phyloP scores from a whole-genome alignment of 169 alveolate genomes.

The Blepharisma undulans region DNA sequence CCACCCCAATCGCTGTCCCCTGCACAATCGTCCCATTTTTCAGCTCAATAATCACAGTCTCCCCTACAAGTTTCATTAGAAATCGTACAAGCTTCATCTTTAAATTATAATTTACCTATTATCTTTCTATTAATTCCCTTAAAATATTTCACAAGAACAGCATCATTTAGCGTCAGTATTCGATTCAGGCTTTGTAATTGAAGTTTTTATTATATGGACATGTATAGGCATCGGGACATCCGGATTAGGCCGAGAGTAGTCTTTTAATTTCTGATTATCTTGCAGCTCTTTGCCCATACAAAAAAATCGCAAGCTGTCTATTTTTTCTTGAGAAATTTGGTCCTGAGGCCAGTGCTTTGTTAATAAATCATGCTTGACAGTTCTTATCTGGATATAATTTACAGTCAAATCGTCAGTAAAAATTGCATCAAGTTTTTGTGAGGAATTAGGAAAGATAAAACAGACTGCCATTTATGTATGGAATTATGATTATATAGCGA shows the following conservation, averaged over 20 bases:
- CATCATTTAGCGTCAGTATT: neutral
- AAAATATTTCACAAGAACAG: neutral
- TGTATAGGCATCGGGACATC: conserved; percentile 10
- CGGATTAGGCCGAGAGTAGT: neutral
- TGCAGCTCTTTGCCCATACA: conserved; percentile 32
- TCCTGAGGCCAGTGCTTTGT: neutral
- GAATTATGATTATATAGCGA: neutral
- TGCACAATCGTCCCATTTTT: conserved; percentile 97
- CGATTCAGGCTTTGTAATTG: neutral
- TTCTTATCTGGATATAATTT: neutral
- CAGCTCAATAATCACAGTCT: conserved; percentile 96
- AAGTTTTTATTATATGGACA: neutral
- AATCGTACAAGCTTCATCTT: conserved; percentile 96
- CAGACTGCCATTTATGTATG: conserved; percentile 2
- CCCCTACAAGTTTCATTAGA: conserved; percentile 95
- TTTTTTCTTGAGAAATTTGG: neutral
- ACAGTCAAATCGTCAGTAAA: neutral
- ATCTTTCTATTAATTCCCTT: neutral
- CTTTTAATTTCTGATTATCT: neutral
- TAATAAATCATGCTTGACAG: neutral
- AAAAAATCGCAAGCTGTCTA: conserved; percentile 24
- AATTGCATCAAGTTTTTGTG: neutral
- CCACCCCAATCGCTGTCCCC: conserved; percentile 96
- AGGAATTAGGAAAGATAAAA: neutral
- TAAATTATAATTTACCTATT: neutral